Percentiles rank a stretch among this genome's conserved stretches.
phyloP scores from a whole-genome alignment of 2,329 filamentous ascomycete genomes.

The Eutypella sp. region DNA sequence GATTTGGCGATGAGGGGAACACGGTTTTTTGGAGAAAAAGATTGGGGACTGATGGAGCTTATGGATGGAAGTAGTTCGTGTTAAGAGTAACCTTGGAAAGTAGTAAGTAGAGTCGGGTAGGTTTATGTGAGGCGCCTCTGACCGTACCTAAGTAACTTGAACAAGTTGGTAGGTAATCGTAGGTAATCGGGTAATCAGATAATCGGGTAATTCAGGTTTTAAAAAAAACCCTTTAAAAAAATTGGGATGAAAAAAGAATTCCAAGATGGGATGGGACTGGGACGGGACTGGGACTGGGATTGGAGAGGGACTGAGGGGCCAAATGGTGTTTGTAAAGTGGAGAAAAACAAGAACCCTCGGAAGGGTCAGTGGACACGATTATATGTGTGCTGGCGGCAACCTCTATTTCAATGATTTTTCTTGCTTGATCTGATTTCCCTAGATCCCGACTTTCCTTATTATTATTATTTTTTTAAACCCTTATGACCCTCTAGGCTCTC shows the following conservation, averaged over 20 bases:
- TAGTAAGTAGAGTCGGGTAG: too few species aligned
- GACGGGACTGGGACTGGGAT: too few species aligned
- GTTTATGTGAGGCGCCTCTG: too few species aligned
- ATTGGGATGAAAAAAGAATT: too few species aligned
- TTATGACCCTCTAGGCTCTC: background rate
- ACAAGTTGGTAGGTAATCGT: too few species aligned
- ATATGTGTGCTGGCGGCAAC: conserved; percentile 25
- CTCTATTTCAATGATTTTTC: conserved; percentile 24
- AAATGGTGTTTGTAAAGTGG: conserved; percentile 31
- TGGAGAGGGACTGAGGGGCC: too few species aligned
- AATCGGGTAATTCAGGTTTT: too few species aligned
- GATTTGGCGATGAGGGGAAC: conserved; percentile 21
- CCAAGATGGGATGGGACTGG: conserved; percentile 26
- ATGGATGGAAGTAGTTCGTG: conserved; percentile 29
- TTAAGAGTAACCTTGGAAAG: too few species aligned
- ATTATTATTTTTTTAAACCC: too few species aligned
- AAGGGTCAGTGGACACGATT: conserved; percentile 18
- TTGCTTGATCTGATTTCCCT: conserved; percentile 2
- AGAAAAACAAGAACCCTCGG: conserved; percentile 30
- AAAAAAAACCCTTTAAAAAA: too few species aligned
- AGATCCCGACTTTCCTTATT: background rate
- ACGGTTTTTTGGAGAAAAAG: conserved; percentile 30
- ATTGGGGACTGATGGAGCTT: conserved; percentile 30
- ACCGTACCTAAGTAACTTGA: too few species aligned
- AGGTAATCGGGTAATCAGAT: too few species aligned